phyloP scores from a whole-genome alignment of 1,284 basidiomycete genomes.

The Heterobasidion annosum region DNA sequence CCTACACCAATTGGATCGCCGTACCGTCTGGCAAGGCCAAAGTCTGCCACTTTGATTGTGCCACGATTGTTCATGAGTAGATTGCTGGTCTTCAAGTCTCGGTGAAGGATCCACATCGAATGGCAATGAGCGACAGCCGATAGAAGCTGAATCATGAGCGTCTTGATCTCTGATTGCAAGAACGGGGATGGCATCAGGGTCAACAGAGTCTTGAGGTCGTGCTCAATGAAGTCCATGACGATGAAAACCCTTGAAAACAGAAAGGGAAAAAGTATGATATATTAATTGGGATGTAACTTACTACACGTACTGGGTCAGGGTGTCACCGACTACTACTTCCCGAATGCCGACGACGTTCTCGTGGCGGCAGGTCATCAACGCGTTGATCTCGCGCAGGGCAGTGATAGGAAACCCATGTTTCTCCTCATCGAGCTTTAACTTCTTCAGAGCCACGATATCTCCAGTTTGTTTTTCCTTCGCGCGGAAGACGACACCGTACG shows the following conservation, averaged over 20 bases:
- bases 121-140: constrained; percentile 92
- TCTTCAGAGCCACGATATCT: constrained; percentile 95
- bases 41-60: constrained; percentile 97
- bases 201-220: constrained; percentile 95
- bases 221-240: constrained; percentile 99
- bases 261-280: constrained; percentile 1
- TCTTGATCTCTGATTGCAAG: constrained; percentile 97
- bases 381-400: constrained; percentile 88
- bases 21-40: constrained; percentile 91
- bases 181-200: constrained; percentile 93
- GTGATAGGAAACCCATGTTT: constrained; percentile 99
- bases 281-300: not conserved
- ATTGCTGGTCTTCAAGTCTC: constrained; percentile 97
- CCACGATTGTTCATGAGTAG: constrained; percentile 98
- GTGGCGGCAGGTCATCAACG: constrained; percentile 87
- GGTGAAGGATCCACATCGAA: constrained; percentile 94
- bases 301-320: constrained; percentile 87
- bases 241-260: constrained; percentile 76
- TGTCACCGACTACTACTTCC: constrained; percentile 99
- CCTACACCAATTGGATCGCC: constrained; percentile 91
- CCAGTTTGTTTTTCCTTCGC: constrained; percentile 91
- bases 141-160: constrained; percentile 88
- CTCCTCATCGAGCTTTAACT: constrained; percentile 96
- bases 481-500: constrained; percentile 96
- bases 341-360: constrained; percentile 93